Evolutionary conservation across 192 early-diverging fungal species (phyloP).

Genomic region (Dispira simplex): DNA sequence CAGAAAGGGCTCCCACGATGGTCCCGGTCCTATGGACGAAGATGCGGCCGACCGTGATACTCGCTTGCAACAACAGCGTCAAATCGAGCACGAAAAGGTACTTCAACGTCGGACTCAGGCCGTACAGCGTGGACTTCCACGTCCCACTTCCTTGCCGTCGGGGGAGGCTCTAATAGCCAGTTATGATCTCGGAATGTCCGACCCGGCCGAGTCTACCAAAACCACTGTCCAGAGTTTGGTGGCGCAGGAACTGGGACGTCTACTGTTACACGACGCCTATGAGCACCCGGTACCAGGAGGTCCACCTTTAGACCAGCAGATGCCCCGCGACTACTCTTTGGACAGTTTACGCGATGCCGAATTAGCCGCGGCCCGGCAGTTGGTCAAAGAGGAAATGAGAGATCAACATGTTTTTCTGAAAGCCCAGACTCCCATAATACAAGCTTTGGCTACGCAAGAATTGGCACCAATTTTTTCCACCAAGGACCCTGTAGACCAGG

Average conservation of each 20-base stretch:
- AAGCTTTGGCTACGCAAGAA: constrained; percentile 7
- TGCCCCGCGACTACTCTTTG: constrained; percentile 14
- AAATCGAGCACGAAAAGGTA: constrained; percentile 28
- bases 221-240: constrained; percentile 39
- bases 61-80: constrained; percentile 27
- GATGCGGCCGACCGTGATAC: constrained; percentile 60
- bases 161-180: constrained; percentile 2
- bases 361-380: constrained; percentile 33
- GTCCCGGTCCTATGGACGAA: constrained; percentile 27
- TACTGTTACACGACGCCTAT: constrained; percentile 55
- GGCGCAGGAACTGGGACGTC: constrained; percentile 47
- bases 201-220: constrained; percentile 14
- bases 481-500: constrained; percentile 13
- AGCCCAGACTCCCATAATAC: background rate
- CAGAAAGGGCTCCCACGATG: background rate
- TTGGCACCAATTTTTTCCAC: constrained; percentile 18
- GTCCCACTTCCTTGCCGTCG: constrained; percentile 30
- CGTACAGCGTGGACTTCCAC: constrained; percentile 60
- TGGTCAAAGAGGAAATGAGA: constrained; percentile 30
- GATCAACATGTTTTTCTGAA: constrained; percentile 13
- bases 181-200: constrained; percentile 13
- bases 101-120: constrained; percentile 50
- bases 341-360: constrained; percentile 40
- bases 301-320: constrained; percentile 23
- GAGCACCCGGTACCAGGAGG: constrained; percentile 52